A percentile compares a stretch with the other conserved stretches of the same genome.
Evolutionary conservation across 306 rosid species (phyloP).

Genomic region (Vicia sativa): DNA sequence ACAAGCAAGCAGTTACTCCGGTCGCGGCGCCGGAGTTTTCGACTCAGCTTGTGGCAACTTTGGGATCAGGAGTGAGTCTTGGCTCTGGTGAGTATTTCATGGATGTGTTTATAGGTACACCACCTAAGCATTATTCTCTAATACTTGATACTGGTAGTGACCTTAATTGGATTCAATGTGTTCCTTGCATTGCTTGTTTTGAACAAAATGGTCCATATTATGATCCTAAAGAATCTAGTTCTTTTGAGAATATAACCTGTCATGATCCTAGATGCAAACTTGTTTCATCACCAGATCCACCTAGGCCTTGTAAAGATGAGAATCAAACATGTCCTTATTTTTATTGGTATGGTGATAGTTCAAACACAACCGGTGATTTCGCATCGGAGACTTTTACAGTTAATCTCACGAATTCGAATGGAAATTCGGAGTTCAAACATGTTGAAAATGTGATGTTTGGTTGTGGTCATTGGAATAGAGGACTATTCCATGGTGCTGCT

Average conservation of each 20-base stretch:
- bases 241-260: constrained; percentile 75
- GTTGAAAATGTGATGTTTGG: constrained; percentile 94
- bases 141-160: constrained; percentile 98
- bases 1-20: constrained; percentile 4
- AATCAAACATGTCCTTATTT: constrained; percentile 82
- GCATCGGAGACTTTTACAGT: constrained; percentile 80
- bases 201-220: constrained; percentile 84
- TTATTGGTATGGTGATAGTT: constrained; percentile 96
- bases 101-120: too few species aligned
- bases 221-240: constrained; percentile 76
- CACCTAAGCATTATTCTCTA: constrained; percentile 84
- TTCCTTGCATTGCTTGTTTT: constrained; percentile 87
- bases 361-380: constrained; percentile 95
- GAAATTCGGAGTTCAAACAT: constrained; percentile 52
- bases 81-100: constrained; percentile 98
- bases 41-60: constrained; percentile 78
- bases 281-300: constrained; percentile 89
- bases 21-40: constrained; percentile 61
- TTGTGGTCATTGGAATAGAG: constrained; percentile 99
- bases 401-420: constrained; percentile 60
- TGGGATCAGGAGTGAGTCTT: constrained; percentile 90
- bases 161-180: constrained; percentile 96
- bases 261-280: constrained; percentile 64
- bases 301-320: constrained; percentile 73
- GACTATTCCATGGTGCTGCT: constrained; percentile 93